phyloP scores from a whole-genome alignment of 768 basidiomycete genomes.

The Suillus spraguei region DNA sequence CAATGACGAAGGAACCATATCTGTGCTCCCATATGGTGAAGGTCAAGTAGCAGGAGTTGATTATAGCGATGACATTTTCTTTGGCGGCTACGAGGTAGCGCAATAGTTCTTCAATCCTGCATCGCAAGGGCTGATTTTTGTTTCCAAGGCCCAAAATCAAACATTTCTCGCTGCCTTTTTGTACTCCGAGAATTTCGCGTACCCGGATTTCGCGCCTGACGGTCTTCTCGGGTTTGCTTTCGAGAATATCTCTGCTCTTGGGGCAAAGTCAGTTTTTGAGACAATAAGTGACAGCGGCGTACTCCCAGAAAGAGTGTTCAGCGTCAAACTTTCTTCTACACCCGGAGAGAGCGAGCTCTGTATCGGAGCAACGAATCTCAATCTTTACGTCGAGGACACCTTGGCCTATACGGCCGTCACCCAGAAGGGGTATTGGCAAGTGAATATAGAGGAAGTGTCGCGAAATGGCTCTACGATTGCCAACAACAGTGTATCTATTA shows the following conservation, averaged over 20 bases:
- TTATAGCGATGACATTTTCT: constrained; percentile 45
- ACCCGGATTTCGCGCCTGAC: constrained; percentile 34
- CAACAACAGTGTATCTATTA: constrained; percentile 30
- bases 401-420: constrained; percentile 41
- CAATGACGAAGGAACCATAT: constrained; percentile 23
- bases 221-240: constrained; percentile 50
- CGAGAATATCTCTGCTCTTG: constrained; percentile 37
- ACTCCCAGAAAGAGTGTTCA: constrained; percentile 42
- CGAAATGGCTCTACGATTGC: constrained; percentile 23
- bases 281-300: constrained; percentile 42
- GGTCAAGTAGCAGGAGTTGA: constrained; percentile 41
- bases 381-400: constrained; percentile 44
- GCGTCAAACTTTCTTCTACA: constrained; percentile 47
- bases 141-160: constrained; percentile 38
- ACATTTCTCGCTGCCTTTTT: constrained; percentile 46
- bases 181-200: constrained; percentile 36
- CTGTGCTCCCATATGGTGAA: constrained; percentile 39
- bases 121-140: not conserved
- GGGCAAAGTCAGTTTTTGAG: constrained; percentile 43
- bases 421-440: constrained; percentile 41
- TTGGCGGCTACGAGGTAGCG: constrained; percentile 39
- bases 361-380: constrained; percentile 53
- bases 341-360: constrained; percentile 50
- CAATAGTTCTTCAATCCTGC: constrained; percentile 5
- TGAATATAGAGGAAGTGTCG: constrained; percentile 32